These are phyloP conservation scores for Colletotrichum sp. DNA, from an alignment of 2,329 filamentous ascomycete species.

Conservation along the genomic window DNA sequence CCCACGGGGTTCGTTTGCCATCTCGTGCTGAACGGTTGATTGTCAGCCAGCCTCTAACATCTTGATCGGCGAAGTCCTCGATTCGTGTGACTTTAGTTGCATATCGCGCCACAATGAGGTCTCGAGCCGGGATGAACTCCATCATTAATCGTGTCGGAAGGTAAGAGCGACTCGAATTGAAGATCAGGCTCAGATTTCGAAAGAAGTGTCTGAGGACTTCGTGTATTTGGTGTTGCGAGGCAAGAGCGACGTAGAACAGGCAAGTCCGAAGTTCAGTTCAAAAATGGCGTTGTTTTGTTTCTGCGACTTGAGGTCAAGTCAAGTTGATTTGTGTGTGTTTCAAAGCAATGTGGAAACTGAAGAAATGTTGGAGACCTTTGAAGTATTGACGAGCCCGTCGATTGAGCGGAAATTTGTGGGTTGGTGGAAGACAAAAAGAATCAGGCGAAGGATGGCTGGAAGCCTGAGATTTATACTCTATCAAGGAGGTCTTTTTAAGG, in stretches of 20 bases:
- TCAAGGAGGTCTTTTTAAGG: rapidly evolving
- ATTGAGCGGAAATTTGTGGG: rapidly evolving
- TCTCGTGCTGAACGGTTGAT: neutral
- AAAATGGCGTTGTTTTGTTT: neutral
- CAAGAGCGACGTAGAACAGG: neutral
- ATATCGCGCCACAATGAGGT: neutral
- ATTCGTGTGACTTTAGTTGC: neutral
- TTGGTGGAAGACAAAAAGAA: rapidly evolving
- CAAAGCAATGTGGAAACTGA: neutral
- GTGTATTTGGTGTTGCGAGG: neutral
- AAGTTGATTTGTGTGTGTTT: neutral
- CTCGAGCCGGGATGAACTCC: neutral
- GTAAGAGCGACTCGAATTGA: too few relatives aligned
- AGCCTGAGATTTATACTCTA: rapidly evolving
- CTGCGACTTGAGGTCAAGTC: neutral
- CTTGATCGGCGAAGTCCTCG: neutral
- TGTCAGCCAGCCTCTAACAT: neutral
- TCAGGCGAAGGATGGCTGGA: rapidly evolving
- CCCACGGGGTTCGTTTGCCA: neutral
- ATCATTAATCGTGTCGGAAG: neutral
- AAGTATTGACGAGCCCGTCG: neutral
- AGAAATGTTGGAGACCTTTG: neutral
- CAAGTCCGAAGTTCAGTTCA: neutral
- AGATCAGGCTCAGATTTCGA: neutral
- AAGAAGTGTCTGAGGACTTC: neutral